A percentile compares a stretch with the other conserved stretches of the same genome.
phyloP scores from a whole-genome alignment of 345 rosid species.

The Punica granatum region DNA sequence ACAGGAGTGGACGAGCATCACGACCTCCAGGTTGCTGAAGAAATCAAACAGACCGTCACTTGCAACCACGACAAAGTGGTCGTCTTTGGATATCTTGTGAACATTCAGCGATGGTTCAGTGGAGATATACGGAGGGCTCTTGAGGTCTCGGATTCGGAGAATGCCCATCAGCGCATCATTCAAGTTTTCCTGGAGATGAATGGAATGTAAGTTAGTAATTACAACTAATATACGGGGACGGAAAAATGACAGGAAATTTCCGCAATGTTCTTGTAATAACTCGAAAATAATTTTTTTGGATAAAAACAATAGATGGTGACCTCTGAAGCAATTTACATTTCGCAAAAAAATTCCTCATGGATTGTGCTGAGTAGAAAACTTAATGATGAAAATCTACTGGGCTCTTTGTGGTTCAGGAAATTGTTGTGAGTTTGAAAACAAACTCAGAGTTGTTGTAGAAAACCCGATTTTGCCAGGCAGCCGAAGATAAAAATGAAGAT shows the following conservation, averaged over 20 bases:
- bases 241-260: neutral
- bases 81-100: conserved; percentile 58
- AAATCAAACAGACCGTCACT: conserved; percentile 95
- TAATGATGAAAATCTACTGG: neutral
- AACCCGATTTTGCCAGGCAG: neutral
- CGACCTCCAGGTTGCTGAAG: conserved; percentile 78
- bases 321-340: too few relatives aligned
- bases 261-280: neutral
- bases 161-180: conserved; percentile 96
- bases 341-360: neutral
- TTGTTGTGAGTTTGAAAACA: neutral
- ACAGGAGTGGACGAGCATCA: conserved; percentile 54
- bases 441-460: neutral
- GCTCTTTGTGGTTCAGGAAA: neutral
- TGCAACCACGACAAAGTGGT: conserved; percentile 83
- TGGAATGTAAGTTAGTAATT: neutral
- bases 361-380: neutral
- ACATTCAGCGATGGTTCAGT: conserved; percentile 70
- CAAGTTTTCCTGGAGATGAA: conserved; percentile 50
- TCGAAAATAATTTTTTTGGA: too few relatives aligned
- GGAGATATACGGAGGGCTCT: conserved; percentile 87
- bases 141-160: conserved; percentile 75
- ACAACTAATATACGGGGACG: neutral
- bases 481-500: neutral
- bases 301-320: too few relatives aligned